Conservation (phyloP, 805 yeast genomes). For the Metschnikowia gruessii region DNA sequence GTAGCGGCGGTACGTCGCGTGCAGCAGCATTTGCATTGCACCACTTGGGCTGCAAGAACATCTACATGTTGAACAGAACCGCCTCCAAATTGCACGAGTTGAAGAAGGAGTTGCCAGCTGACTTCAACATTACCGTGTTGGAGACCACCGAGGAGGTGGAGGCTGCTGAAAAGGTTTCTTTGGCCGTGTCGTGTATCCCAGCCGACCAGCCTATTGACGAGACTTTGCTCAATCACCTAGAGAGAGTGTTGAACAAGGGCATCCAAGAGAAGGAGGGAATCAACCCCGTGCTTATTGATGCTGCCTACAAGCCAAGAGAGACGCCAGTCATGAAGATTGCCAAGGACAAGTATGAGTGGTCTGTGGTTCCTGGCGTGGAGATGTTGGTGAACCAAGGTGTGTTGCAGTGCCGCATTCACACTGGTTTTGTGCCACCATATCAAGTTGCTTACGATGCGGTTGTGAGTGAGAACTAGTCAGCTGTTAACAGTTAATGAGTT, state of each 20-base stretch:
- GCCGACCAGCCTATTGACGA: constrained; percentile 70
- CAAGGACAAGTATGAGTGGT: constrained; percentile 59
- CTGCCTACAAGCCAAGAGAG: constrained; percentile 87
- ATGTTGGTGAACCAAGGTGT: constrained; percentile 94
- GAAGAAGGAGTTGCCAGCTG: constrained; percentile 55
- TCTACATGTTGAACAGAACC: constrained; percentile 82
- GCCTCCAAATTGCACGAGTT: constrained; percentile 58
- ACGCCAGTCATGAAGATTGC: constrained; percentile 88
- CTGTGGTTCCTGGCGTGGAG: constrained; percentile 84
- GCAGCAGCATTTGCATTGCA: constrained; percentile 90
- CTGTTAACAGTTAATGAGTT: too few species aligned
- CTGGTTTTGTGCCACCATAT: constrained; percentile 63
- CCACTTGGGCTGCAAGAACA: constrained; percentile 69
- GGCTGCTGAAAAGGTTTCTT: constrained; percentile 46
- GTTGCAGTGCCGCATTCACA: constrained; percentile 79
- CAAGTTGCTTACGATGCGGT: constrained; percentile 62
- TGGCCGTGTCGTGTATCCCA: constrained; percentile 79
- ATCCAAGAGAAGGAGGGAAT: constrained; percentile 31
- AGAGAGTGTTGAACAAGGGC: constrained; percentile 45
- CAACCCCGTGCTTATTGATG: constrained; percentile 69
- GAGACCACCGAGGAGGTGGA: constrained; percentile 47
- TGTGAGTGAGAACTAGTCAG: constrained; percentile 22
- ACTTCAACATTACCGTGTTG: constrained; percentile 57
- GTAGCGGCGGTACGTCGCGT: constrained; percentile 97
- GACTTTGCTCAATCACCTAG: constrained; percentile 46